Conservation (phyloP, 2,329 filamentous ascomycete genomes). For the Aulographum hederae region DNA sequence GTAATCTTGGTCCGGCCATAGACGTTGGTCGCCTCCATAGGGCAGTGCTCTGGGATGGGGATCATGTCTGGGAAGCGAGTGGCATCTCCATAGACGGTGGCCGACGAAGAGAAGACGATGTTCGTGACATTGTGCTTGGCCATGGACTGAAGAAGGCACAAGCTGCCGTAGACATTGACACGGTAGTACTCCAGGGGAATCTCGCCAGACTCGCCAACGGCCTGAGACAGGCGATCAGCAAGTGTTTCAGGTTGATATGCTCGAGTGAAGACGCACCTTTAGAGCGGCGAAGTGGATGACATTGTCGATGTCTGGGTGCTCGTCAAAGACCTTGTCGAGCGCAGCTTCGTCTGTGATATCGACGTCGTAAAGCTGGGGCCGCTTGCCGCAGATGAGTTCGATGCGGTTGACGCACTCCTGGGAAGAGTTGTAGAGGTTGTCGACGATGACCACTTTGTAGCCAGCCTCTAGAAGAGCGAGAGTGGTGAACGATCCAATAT, state of each 20-base stretch:
- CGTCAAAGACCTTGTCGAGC: slow-evolving; percentile 72
- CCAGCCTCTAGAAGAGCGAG: slow-evolving; percentile 82
- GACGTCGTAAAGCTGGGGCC: slow-evolving; percentile 64
- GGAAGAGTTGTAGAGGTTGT: slow-evolving; percentile 95
- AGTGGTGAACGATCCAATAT: slow-evolving; percentile 95
- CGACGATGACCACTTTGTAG: slow-evolving; percentile 92
- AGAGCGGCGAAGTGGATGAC: slow-evolving; percentile 98
- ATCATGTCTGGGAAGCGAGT: slow-evolving; percentile 97
- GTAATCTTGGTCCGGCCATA: slow-evolving; percentile 94
- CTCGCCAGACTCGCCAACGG: slow-evolving; percentile 86
- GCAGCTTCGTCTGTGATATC: slow-evolving; percentile 76
- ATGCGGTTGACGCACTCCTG: slow-evolving; percentile 85
- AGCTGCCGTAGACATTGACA: slow-evolving; percentile 87
- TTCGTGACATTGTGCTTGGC: slow-evolving; percentile 78
- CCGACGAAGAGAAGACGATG: slow-evolving; percentile 96
- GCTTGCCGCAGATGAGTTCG: slow-evolving; percentile 79
- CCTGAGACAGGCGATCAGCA: slow-evolving; percentile 71
- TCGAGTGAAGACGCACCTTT: slow-evolving; percentile 71
- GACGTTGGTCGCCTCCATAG: slow-evolving; percentile 88
- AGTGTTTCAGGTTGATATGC: slow-evolving; percentile 97
- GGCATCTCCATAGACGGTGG: slow-evolving; percentile 95
- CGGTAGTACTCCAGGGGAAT: slow-evolving; percentile 95
- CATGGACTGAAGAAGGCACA: slow-evolving; percentile 77
- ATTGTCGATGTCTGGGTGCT: slow-evolving; percentile 86
- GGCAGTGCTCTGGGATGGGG: slow-evolving; percentile 91